Evolutionary conservation across 768 basidiomycete genomes (phyloP).

Genomic region (Lactifluus piperatus): DNA sequence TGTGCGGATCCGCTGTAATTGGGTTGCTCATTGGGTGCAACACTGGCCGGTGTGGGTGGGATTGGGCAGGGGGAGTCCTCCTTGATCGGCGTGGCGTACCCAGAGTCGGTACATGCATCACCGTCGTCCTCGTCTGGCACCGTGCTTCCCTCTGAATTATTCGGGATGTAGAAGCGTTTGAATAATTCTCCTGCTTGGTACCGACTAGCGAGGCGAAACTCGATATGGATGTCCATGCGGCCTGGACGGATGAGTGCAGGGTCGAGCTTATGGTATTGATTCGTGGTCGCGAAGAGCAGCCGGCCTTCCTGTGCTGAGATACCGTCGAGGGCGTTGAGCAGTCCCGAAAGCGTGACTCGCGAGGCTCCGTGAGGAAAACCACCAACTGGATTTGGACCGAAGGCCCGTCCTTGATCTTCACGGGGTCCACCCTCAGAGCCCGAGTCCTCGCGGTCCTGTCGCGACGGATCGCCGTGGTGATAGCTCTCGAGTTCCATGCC

Average conservation of each 20-base stretch:
- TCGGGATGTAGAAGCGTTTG: slow-evolving; percentile 55
- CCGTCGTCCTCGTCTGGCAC: slow-evolving; percentile 24
- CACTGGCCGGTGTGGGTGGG: background rate
- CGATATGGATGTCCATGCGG: slow-evolving; percentile 71
- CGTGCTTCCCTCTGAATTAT: slow-evolving; percentile 22
- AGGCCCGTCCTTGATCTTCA: background rate
- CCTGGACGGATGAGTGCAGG: slow-evolving; percentile 70
- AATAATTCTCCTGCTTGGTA: slow-evolving; percentile 62
- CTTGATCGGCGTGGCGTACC: slow-evolving; percentile 17
- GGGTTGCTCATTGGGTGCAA: background rate
- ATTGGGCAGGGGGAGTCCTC: background rate
- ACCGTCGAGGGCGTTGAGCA: slow-evolving; percentile 75
- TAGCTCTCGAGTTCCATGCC: slow-evolving; percentile 18
- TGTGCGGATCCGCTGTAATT: slow-evolving; percentile 9
- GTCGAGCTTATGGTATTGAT: slow-evolving; percentile 62
- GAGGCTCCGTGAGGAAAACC: slow-evolving; percentile 1
- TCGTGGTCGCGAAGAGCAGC: slow-evolving; percentile 71
- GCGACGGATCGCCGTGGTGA: slow-evolving; percentile 27
- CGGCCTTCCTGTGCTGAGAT: slow-evolving; percentile 78
- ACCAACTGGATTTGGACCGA: background rate
- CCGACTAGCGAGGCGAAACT: slow-evolving; percentile 65
- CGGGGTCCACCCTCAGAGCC: slow-evolving; percentile 2
- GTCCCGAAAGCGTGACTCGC: slow-evolving; percentile 58
- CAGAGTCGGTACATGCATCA: slow-evolving; percentile 21
- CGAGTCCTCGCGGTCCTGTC: slow-evolving; percentile 1